Evolutionary conservation across 1,284 basidiomycete genomes (phyloP).

Genomic region (Chalciporus sp.): DNA sequence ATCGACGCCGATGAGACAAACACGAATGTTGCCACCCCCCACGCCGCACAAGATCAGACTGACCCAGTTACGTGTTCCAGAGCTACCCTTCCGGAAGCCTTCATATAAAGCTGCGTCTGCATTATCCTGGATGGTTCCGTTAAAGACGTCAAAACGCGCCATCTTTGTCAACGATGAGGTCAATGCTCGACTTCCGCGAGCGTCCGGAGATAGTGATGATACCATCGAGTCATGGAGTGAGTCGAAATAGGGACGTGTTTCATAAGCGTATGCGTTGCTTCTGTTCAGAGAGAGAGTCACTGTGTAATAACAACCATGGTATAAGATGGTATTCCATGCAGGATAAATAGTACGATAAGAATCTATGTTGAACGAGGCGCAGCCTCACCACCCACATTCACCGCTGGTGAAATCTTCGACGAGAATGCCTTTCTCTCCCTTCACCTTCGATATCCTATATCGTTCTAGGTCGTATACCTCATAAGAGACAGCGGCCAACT

Average conservation of each 20-base stretch:
- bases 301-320: neutral
- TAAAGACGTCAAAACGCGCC: constrained; percentile 14
- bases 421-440: constrained; percentile 55
- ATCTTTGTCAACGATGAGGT: constrained; percentile 11
- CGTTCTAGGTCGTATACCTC: constrained; percentile 81
- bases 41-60: constrained; percentile 29
- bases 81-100: constrained; percentile 16
- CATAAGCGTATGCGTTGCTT: neutral
- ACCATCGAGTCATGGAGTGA: constrained; percentile 57
- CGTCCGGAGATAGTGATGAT: constrained; percentile 41
- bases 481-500: constrained; percentile 75
- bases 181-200: constrained; percentile 33
- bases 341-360: neutral
- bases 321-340: neutral
- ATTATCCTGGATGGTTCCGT: constrained; percentile 31
- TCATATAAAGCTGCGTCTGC: constrained; percentile 25
- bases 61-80: constrained; percentile 14
- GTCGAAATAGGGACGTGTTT: neutral
- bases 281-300: constrained; percentile 10
- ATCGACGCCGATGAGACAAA: constrained; percentile 27
- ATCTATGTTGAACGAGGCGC: neutral
- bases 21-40: constrained; percentile 22
- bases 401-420: constrained; percentile 64
- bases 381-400: constrained; percentile 69
- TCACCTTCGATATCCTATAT: constrained; percentile 66